These are phyloP conservation scores for Kappamyces sp. DNA, from an alignment of 192 early-diverging fungal genomes.

Conservation along the genomic window DNA sequence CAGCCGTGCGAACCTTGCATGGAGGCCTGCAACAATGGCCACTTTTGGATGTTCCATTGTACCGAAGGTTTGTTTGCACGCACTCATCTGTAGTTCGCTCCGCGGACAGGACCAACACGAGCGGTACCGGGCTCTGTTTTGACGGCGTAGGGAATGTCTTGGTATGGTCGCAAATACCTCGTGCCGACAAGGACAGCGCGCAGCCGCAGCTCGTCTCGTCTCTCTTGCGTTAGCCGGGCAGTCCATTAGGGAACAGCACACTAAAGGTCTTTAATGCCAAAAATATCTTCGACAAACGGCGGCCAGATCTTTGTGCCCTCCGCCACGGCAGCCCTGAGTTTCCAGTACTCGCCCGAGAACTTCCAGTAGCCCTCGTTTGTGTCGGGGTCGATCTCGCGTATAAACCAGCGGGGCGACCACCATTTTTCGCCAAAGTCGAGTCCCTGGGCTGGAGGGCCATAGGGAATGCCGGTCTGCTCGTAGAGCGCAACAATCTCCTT, in stretches of 20 bases:
- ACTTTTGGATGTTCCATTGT: slow-evolving; percentile 94
- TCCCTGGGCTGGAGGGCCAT: slow-evolving; percentile 21
- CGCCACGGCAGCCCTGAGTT: not conserved
- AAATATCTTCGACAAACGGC: slow-evolving; percentile 15
- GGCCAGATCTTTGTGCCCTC: slow-evolving; percentile 11
- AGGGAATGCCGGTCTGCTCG: slow-evolving; percentile 29
- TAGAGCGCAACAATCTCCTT: slow-evolving; percentile 51
- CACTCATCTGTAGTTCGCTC: not conserved
- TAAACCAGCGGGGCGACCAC: slow-evolving; percentile 80
- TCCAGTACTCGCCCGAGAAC: slow-evolving; percentile 71
- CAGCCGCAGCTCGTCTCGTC: too few relatives aligned
- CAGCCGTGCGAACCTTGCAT: slow-evolving; percentile 78
- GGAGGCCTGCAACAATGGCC: slow-evolving; percentile 92
- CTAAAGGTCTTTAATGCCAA: slow-evolving; percentile 1
- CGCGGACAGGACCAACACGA: slow-evolving; percentile 1
- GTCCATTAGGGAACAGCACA: too few relatives aligned
- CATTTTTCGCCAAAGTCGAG: slow-evolving; percentile 35
- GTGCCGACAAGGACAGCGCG: slow-evolving; percentile 10
- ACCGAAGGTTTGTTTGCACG: not conserved
- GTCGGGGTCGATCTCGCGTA: slow-evolving; percentile 55
- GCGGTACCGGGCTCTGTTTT: not conserved
- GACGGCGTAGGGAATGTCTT: not conserved
- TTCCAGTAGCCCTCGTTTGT: slow-evolving; percentile 63
- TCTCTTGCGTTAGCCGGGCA: too few relatives aligned
- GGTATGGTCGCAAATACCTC: slow-evolving; percentile 11